Percentiles rank a stretch among this genome's conserved stretches.
These are phyloP conservation scores for Pelagomonas calceolata DNA, from an alignment of 108 stramenopile species.

Conservation along the genomic window DNA sequence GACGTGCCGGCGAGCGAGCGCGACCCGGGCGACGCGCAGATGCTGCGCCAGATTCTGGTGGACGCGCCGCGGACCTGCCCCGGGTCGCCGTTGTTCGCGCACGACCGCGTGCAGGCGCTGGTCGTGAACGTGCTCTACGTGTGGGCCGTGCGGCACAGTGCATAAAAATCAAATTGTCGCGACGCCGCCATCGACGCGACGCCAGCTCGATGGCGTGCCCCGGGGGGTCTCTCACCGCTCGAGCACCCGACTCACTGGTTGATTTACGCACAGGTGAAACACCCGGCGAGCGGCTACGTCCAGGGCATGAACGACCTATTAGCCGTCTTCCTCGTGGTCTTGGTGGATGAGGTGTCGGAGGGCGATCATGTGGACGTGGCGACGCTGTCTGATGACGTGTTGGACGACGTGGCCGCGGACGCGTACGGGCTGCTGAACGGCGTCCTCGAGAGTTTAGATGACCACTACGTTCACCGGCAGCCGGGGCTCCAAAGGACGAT, in stretches of 20 bases:
- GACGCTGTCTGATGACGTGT: conserved; percentile 14
- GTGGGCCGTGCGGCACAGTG: conserved; percentile 85
- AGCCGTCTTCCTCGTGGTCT: conserved; percentile 73
- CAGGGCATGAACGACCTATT: conserved; percentile 97
- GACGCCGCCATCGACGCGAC: no score
- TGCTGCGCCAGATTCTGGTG: conserved; percentile 84
- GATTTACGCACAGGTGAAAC: no score
- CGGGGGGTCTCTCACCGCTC: no score
- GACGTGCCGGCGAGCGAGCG: conserved; percentile 19
- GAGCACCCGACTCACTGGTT: no score
- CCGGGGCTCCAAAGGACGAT: conserved; percentile 97
- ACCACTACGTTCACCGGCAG: conserved; percentile 93
- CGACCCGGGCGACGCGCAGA: conserved; percentile 80
- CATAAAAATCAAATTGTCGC: no score
- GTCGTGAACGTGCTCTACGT: conserved; percentile 79
- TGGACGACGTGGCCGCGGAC: conserved; percentile 75
- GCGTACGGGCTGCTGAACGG: conserved; percentile 93
- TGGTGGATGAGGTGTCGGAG: conserved; percentile 46
- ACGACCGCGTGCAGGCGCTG: conserved; percentile 64
- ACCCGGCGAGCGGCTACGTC: conserved; percentile 89
- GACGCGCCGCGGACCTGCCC: conserved; percentile 92
- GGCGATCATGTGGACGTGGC: conserved; percentile 34
- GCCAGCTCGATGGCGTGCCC: no score
- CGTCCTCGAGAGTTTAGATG: conserved; percentile 86
- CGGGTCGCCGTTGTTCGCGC: conserved; percentile 78